These are phyloP conservation scores for Hypoxylon sp. DNA, from an alignment of 2,329 filamentous ascomycete genomes.

Conservation along the genomic window DNA sequence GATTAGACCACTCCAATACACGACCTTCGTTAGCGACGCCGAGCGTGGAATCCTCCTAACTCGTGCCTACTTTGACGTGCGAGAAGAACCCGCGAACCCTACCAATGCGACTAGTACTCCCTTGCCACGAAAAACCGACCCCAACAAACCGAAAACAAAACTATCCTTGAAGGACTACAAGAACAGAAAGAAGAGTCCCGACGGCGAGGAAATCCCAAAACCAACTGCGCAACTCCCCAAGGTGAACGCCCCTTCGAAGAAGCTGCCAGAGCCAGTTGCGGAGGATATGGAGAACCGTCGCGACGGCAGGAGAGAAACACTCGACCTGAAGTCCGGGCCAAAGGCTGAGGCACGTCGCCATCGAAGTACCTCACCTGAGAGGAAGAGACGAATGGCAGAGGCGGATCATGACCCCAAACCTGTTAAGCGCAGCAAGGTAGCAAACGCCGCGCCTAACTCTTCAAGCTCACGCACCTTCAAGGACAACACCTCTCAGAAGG, in stretches of 20 bases:
- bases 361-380: slow-evolving; percentile 57
- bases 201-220: slow-evolving; percentile 47
- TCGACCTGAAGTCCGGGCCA: slow-evolving; percentile 33
- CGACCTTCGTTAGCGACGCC: slow-evolving; percentile 67
- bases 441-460: slow-evolving; percentile 47
- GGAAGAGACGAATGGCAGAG: slow-evolving; percentile 61
- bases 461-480: slow-evolving; percentile 39
- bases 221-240: slow-evolving; percentile 39
- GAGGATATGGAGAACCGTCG: slow-evolving; percentile 46
- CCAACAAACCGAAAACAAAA: slow-evolving; percentile 63
- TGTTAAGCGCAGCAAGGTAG: slow-evolving; percentile 61
- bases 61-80: slow-evolving; percentile 68
- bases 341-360: slow-evolving; percentile 49
- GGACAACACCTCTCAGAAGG: slow-evolving; percentile 41
- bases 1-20: slow-evolving; percentile 65
- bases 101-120: slow-evolving; percentile 47
- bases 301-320: slow-evolving; percentile 42
- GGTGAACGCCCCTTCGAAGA: slow-evolving; percentile 44
- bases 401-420: slow-evolving; percentile 58
- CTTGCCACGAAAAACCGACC: slow-evolving; percentile 41
- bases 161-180: slow-evolving; percentile 70
- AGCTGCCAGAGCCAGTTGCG: slow-evolving; percentile 32
- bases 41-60: slow-evolving; percentile 69
- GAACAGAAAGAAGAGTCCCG: slow-evolving; percentile 61
- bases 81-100: slow-evolving; percentile 59